phyloP scores from a whole-genome alignment of 2,329 filamentous ascomycete genomes.

The Canariomyces notabilis region DNA sequence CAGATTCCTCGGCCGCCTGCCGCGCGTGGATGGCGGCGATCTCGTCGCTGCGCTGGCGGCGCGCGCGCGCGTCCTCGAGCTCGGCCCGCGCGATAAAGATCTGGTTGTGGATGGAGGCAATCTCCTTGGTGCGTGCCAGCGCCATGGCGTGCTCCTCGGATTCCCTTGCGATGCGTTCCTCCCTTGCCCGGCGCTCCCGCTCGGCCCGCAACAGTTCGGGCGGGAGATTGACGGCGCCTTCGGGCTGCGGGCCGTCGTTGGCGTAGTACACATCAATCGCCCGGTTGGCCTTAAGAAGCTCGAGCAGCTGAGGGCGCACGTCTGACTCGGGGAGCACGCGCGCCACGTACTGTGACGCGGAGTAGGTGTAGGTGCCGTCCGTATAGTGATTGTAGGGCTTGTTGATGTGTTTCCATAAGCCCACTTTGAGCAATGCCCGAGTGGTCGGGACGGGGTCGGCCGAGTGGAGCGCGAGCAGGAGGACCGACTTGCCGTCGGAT shows the following conservation, averaged over 20 bases:
- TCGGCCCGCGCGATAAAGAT: conserved; percentile 46
- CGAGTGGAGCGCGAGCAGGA: conserved; percentile 57
- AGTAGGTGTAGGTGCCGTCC: conserved; percentile 53
- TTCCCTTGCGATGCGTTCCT: conserved; percentile 42
- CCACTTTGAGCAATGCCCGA: conserved; percentile 55
- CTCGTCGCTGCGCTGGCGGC: conserved; percentile 43
- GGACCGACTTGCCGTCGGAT: conserved; percentile 52
- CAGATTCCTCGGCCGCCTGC: conserved; percentile 43
- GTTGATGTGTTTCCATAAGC: conserved; percentile 62
- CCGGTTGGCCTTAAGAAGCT: conserved; percentile 47
- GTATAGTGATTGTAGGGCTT: conserved; percentile 52
- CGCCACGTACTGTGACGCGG: conserved; percentile 57
- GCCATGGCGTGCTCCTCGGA: conserved; percentile 45
- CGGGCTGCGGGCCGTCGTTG: conserved; percentile 48
- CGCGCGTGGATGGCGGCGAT: conserved; percentile 40
- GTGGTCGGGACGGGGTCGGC: conserved; percentile 50
- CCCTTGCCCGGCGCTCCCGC: conserved; percentile 43
- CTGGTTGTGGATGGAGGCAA: conserved; percentile 47
- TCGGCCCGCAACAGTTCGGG: conserved; percentile 46
- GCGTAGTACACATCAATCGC: conserved; percentile 51
- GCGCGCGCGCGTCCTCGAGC: conserved; percentile 47
- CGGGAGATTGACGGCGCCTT: conserved; percentile 48
- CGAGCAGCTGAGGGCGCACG: conserved; percentile 38
- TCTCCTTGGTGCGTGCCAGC: conserved; percentile 46
- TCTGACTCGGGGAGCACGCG: conserved; percentile 41